These are phyloP conservation scores for Westerdykella aurantiaca DNA, from an alignment of 2,329 filamentous ascomycete species.

Conservation along the genomic window DNA sequence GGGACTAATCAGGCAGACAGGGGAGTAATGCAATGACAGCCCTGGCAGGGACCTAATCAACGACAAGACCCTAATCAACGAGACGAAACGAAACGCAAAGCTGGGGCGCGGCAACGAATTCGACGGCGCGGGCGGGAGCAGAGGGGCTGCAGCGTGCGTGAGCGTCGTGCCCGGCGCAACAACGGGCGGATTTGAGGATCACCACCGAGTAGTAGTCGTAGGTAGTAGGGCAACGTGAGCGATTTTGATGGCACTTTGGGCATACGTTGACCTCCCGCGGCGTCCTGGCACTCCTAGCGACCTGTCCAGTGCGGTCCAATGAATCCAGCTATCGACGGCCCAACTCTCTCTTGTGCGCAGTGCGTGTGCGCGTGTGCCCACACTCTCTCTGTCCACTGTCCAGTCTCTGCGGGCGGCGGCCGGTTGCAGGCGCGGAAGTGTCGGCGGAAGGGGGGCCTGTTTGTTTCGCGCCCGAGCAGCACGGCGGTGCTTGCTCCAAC, in stretches of 20 bases:
- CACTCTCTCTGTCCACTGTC: no score
- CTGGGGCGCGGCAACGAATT: conserved; percentile 13
- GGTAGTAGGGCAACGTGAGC: conserved; percentile 3
- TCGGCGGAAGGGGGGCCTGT: conserved; percentile 18
- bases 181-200: no score
- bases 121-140: background rate
- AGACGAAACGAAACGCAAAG: conserved; percentile 12
- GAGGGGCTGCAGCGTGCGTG: background rate
- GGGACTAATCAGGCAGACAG: conserved; percentile 4
- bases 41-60: no score
- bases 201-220: conserved; percentile 1
- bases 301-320: no score
- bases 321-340: no score
- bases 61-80: background rate
- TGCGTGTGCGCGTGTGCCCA: conserved; percentile 18
- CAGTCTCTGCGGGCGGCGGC: conserved; percentile 26
- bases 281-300: no score
- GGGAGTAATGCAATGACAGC: no score
- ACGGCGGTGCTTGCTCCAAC: background rate
- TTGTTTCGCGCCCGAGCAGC: conserved; percentile 25
- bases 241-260: background rate
- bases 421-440: conserved; percentile 23
- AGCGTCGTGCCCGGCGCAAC: background rate
- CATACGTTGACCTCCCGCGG: no score
- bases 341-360: conserved; percentile 13